phyloP scores from a whole-genome alignment of 305 asterid genomes.

The Fraxinus xanthoxyloides region DNA sequence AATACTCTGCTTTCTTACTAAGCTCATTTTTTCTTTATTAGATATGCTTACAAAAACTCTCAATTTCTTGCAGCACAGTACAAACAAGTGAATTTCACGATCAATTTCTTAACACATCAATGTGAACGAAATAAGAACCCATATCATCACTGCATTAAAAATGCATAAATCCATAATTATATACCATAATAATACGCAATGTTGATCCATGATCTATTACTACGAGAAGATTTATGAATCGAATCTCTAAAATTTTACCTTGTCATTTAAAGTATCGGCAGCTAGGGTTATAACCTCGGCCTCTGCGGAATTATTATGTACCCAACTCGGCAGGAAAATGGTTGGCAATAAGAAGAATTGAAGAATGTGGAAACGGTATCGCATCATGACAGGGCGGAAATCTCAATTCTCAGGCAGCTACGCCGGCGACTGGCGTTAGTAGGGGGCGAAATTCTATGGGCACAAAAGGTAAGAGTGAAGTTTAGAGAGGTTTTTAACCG shows the following conservation, averaged over 20 bases:
- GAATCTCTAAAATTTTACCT: conserved; percentile 41
- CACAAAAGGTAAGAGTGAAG: neutral
- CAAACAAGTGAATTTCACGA: neutral
- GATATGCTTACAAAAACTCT: neutral
- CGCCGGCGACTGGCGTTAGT: neutral
- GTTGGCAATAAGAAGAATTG: conserved; percentile 26
- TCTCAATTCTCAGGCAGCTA: neutral
- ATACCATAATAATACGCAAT: neutral
- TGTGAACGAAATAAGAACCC: neutral
- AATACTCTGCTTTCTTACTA: neutral
- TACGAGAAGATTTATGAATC: neutral
- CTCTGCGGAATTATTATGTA: conserved; percentile 30
- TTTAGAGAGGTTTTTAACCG: too few species aligned
- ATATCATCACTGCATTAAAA: neutral
- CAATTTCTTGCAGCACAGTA: neutral
- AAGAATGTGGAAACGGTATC: conserved; percentile 20
- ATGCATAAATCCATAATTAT: conserved; percentile 1
- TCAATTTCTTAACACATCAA: conserved; percentile 4
- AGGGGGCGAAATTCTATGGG: neutral
- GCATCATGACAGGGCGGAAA: conserved; percentile 24
- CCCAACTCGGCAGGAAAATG: conserved; percentile 33
- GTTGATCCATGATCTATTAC: conserved; percentile 21
- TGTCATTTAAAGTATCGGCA: conserved; percentile 69
- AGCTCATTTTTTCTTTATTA: neutral
- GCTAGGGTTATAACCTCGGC: conserved; percentile 87